phyloP scores from a whole-genome alignment of 768 basidiomycete species.

The Termitomyces sp. region DNA sequence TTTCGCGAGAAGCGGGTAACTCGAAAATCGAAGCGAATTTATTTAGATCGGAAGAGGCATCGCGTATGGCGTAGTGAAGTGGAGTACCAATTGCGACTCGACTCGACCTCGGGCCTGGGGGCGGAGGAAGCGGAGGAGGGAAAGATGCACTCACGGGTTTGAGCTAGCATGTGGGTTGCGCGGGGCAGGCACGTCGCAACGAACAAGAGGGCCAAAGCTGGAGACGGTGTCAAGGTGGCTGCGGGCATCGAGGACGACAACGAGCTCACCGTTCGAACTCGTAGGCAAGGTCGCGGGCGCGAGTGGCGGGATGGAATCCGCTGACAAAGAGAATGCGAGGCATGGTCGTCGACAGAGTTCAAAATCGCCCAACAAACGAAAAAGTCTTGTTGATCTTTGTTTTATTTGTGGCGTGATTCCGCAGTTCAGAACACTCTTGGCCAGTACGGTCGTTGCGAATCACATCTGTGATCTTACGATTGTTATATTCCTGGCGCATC shows the following conservation, averaged over 20 bases:
- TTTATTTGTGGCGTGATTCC: slow-evolving; percentile 29
- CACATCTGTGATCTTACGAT: too few species aligned
- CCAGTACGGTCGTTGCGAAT: too few species aligned
- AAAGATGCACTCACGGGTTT: slow-evolving; percentile 73
- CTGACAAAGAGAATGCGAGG: slow-evolving; percentile 85
- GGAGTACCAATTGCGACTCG: slow-evolving; percentile 17
- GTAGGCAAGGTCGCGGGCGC: slow-evolving; percentile 77
- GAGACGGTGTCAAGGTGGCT: not conserved
- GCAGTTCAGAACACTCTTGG: too few species aligned
- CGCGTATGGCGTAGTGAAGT: slow-evolving; percentile 7
- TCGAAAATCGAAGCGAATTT: slow-evolving; percentile 10
- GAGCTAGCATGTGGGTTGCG: slow-evolving; percentile 68
- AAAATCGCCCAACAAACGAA: slow-evolving; percentile 12
- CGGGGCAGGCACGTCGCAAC: slow-evolving; percentile 87
- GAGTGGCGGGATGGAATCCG: slow-evolving; percentile 78
- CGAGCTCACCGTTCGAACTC: slow-evolving; percentile 74
- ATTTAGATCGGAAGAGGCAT: slow-evolving; percentile 1
- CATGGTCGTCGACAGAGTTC: slow-evolving; percentile 38
- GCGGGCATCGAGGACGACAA: not conserved
- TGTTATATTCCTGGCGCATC: too few species aligned
- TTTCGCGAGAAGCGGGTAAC: slow-evolving; percentile 24
- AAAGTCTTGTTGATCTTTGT: slow-evolving; percentile 16
- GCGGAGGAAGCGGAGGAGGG: slow-evolving; percentile 16
- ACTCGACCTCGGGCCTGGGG: slow-evolving; percentile 25
- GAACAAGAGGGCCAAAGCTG: slow-evolving; percentile 78